These are phyloP conservation scores for Lepiota venenata DNA, from an alignment of 768 basidiomycete species.

Conservation along the genomic window DNA sequence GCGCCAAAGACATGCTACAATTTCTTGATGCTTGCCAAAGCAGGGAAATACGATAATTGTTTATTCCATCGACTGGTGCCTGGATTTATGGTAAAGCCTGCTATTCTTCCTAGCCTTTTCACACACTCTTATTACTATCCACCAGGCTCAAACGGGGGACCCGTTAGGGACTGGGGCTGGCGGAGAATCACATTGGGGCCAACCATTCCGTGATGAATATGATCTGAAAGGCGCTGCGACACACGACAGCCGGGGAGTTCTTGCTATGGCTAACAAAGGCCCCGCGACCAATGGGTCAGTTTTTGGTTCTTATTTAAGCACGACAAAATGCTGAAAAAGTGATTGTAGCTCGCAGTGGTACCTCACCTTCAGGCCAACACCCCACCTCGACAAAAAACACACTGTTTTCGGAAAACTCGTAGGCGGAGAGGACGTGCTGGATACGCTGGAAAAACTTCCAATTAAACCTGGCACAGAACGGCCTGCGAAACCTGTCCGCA, in stretches of 20 bases:
- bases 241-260: constrained; percentile 77
- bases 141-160: constrained; percentile 94
- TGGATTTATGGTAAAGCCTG: constrained; percentile 81
- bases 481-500: constrained; percentile 80
- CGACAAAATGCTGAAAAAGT: background rate
- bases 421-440: constrained; percentile 89
- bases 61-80: constrained; percentile 93
- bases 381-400: constrained; percentile 90
- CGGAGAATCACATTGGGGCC: constrained; percentile 92
- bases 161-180: constrained; percentile 95
- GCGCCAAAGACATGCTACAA: constrained; percentile 99
- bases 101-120: background rate
- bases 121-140: constrained; percentile 6
- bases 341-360: constrained; percentile 83
- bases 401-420: constrained; percentile 98
- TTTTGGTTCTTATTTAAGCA: background rate
- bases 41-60: constrained; percentile 87
- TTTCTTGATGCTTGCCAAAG: constrained; percentile 88
- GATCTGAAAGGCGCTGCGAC: constrained; percentile 85
- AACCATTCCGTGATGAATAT: constrained; percentile 93
- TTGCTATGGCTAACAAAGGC: constrained; percentile 97
- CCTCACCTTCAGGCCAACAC: constrained; percentile 78
- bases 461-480: constrained; percentile 84
- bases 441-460: constrained; percentile 78
- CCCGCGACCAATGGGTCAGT: constrained; percentile 80